Conservation (phyloP, 179 eudicot genomes). For the Patellifolia procumbens region DNA sequence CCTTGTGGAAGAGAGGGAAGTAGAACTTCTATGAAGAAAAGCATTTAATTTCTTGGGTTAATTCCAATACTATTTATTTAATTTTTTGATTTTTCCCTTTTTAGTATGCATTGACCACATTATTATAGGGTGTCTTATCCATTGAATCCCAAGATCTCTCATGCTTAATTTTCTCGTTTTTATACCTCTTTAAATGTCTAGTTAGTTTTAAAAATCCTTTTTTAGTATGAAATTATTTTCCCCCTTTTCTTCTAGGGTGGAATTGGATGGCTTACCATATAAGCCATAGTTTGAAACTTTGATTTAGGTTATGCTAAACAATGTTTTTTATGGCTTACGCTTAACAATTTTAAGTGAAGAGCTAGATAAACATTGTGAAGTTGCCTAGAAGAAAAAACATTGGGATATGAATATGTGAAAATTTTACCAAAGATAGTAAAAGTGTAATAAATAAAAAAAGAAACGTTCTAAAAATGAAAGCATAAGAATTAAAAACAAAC, state of each 20-base stretch:
- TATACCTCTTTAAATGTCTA: constrained; percentile 5
- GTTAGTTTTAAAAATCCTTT: neutral
- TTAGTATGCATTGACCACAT: neutral
- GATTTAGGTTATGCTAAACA: neutral
- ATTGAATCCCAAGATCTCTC: neutral
- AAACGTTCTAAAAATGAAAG: too few species aligned
- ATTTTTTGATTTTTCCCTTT: neutral
- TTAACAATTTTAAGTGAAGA: neutral
- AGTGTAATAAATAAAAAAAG: too few species aligned
- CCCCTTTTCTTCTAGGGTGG: neutral
- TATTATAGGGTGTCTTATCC: constrained; percentile 14
- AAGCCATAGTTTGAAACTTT: neutral
- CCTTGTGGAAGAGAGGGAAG: neutral
- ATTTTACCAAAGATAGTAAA: too few species aligned
- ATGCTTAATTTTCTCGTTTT: constrained; percentile 1
- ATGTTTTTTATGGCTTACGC: neutral
- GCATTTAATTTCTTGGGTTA: constrained; percentile 10
- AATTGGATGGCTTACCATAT: neutral
- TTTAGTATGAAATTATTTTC: neutral
- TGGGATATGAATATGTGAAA: too few species aligned
- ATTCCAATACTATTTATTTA: neutral
- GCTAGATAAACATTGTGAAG: neutral
- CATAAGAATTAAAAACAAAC: too few species aligned
- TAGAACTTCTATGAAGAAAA: neutral
- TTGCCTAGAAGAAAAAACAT: neutral